Base-by-base conservation (phyloP, 192 early-diverging fungal species). In the Entomortierella lignicola region DNA sequence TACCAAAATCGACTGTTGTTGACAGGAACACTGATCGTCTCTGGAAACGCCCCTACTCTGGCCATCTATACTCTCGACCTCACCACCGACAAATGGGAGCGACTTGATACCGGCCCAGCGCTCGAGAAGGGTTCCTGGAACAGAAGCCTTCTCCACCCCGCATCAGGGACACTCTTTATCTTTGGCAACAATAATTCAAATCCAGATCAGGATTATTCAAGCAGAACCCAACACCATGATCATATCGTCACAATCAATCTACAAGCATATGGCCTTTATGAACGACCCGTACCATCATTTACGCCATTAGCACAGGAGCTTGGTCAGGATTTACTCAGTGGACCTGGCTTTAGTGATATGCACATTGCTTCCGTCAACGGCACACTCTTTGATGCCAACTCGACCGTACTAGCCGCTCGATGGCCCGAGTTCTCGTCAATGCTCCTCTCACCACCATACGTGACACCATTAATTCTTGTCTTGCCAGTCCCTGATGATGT, bases 251-350 rank as follows among this genome's bases (percentile, higher is more conserved):
- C 64, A 55, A 50, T 79, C 32, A 69, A 79, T 50, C 34, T 79
- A 20, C 74, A 79, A 26, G 67, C 67, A n/a, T 79, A 69, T 21
- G 74, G 74, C n/a, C 59, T 79, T 15, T 79, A 79, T n/a, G 74
- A 79, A 31, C 54, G 55, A 18, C 74, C 66, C 25, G 30, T 69
- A 12, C 67, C 74, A 5, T 79, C 74, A 17, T 79, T 69, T 47
- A 27, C 48, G 29, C 29, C 62, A 26, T 50, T 56, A 26, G 74
- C 74, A 11, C 74, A 79, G 42, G 74, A 79, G 23, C 42, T 79
- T 21, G 74, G 74, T 29, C 53, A 63, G 15, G 74, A 79, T 37
- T 30, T 79, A 31, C 51, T 79, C 4, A 58, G 27, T 48, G 48
- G 47, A 15, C 39, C 61, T n/a, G 66, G 66, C 5, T 27, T 79